phyloP scores from a whole-genome alignment of 148 eudicot genomes.

The Heliosperma pusillum region DNA sequence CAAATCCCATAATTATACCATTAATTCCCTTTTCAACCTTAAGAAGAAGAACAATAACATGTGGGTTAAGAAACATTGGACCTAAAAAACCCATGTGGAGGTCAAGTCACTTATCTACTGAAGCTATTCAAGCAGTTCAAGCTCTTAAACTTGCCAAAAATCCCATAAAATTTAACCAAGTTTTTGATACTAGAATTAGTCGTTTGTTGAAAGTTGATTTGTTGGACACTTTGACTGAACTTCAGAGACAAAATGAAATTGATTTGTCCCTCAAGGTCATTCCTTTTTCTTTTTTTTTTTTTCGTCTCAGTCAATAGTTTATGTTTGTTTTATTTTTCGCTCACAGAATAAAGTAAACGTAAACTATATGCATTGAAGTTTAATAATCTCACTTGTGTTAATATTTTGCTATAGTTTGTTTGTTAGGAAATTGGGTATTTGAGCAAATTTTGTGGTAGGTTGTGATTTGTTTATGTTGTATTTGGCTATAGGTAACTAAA shows the following conservation, averaged over 20 bases:
- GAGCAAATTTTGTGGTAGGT: no score
- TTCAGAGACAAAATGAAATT: conserved; percentile 58
- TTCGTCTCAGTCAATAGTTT: neutral
- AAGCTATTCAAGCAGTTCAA: conserved; percentile 72
- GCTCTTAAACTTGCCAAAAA: conserved; percentile 49
- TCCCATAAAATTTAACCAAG: conserved; percentile 37
- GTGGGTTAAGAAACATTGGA: conserved; percentile 51
- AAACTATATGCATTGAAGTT: no score
- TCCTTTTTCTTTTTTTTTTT: neutral
- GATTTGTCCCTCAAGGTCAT: conserved; percentile 48
- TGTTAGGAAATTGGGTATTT: no score
- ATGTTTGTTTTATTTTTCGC: neutral
- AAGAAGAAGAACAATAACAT: conserved; percentile 19
- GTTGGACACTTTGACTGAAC: conserved; percentile 53
- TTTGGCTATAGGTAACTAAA: no score
- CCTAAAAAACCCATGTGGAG: conserved; percentile 58
- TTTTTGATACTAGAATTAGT: conserved; percentile 33
- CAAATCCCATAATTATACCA: neutral
- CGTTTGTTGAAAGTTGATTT: conserved; percentile 68
- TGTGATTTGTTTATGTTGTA: no score
- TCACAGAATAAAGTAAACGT: no score
- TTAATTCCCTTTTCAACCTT: neutral
- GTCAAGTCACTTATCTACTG: conserved; percentile 46
- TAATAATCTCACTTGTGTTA: neutral
- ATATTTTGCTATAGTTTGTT: neutral